Evolutionary conservation across 2,329 filamentous ascomycete genomes (phyloP), one percentile per base, ranked within the genome.

Genomic region (Neoscytalidium dimidiatum): DNA sequence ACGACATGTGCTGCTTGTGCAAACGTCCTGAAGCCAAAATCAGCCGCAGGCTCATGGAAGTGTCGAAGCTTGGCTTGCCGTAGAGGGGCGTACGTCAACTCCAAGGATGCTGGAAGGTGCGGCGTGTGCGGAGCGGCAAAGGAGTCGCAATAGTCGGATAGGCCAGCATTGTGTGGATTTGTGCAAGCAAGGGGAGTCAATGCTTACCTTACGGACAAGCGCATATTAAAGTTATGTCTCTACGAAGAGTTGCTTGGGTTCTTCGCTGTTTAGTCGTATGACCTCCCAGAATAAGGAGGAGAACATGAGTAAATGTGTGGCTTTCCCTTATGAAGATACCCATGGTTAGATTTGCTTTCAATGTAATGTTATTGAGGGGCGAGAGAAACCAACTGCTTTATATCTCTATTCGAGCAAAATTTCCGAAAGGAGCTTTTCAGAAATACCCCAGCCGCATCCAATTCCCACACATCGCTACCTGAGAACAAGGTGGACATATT

Each of bases 1-100:
- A 76, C 87, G 2, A 90, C 86, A 3, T 95, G 92, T 74, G 77
- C 77, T 7, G 83, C 89, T 62, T 95, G 92, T 74, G 84, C 88
- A 26, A 87, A 94, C 68, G 90, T 94, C 1, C 78, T 94, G 2
- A 81, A 85, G 49, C 77, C 82, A 0, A 72, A 77, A 0, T 82
- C 83, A 57, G 81, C 88, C 49, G 78, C 83, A 0, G 77, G 81
- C 19, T 78, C 84, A n/a, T 94, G 92, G 91, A 78, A 77, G 53
- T 94, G 91, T 73, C 75, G 73, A 48, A 86, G 83, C 68, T 72
- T 74, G 3, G 68, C 78, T 2, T 94, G 91, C 73, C 77, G 77
- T 66, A 81, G 78, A 13, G 85, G 82, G 51, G 66, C 71, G 21
- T 94, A 92, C 73, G 72, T 88, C 61, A 94, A 94, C 71, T 83